Base-by-base conservation (phyloP, 345 rosid species). In the Corchorus capsularis region DNA sequence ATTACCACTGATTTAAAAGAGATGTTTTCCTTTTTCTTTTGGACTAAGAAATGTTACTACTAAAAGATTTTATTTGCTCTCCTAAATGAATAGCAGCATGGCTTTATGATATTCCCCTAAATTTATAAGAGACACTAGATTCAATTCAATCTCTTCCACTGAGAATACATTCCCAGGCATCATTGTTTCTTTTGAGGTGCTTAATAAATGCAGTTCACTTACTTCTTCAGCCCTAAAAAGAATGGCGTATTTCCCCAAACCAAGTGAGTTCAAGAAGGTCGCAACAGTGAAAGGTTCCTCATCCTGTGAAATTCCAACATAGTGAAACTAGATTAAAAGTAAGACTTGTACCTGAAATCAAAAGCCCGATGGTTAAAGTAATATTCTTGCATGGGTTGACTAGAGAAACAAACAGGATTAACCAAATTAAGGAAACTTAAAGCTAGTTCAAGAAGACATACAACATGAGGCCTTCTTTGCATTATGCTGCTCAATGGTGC, bases 171-270 rank as follows among this genome's bases (percentile, higher is more conserved):
- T 45, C 54, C 6, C 5, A 43, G 37, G 54, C 54, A 56, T 14
- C 41, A 7, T 41, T 41, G 39, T 2, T 41, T 41, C 53, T 5
- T 56, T 46, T 22, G 20, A 45, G 47, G 46, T 13, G 50, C 34
- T 45, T 1, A 10, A 35, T 35, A 69, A 19, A 35, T 61, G 66
- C 27, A 8, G 64, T 76, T 45, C 64, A 80, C 93, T 89, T 73
- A 89, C 92, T 79, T 89, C 93, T 79, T 89, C 93, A 55, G 85
- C 90, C 72, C 62, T 82, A 72, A 89, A 87, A 66, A 0, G 19
- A 65, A 83, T 54, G 55, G 55, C 79, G 60, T 89, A 89, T 81
- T 89, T 83, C 65, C 78, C 85, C 82, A 89, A 81, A 65, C 85
- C 89, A 73, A 89, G 85, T 59, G 91, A 84, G 60, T 84, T 75